A percentile compares a stretch with the other conserved stretches of the same genome.
Conservation (phyloP, 345 rosid genomes). For the Psidium friedrichsthalianum region DNA sequence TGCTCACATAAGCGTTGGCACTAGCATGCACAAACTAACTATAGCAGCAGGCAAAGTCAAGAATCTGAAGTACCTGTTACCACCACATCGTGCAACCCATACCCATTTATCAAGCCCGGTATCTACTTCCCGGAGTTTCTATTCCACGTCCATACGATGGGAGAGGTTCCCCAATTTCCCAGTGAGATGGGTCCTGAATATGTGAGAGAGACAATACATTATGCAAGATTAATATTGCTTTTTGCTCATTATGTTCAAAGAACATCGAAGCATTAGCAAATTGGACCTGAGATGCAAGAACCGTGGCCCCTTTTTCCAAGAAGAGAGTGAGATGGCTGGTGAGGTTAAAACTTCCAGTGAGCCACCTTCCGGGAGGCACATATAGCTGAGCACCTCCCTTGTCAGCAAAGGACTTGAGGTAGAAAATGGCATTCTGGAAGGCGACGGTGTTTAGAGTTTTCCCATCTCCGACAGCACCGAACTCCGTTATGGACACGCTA, state of each 20-base stretch:
- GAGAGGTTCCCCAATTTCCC: slow-evolving; percentile 71
- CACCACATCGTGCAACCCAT: slow-evolving; percentile 60
- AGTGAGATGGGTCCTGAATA: slow-evolving; percentile 63
- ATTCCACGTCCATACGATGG: slow-evolving; percentile 90
- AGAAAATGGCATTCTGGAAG: slow-evolving; percentile 89
- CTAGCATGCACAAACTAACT: background rate
- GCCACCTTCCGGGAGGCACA: slow-evolving; percentile 84
- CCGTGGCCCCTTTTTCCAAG: slow-evolving; percentile 75
- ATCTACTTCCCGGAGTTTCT: slow-evolving; percentile 67
- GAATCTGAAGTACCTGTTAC: slow-evolving; percentile 47
- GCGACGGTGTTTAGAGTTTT: slow-evolving; percentile 73
- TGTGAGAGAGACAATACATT: background rate
- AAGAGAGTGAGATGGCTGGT: slow-evolving; percentile 96
- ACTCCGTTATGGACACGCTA: slow-evolving; percentile 81
- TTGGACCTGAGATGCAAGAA: slow-evolving; percentile 83
- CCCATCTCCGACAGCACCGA: slow-evolving; percentile 92
- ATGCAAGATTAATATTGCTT: background rate
- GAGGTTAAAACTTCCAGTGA: slow-evolving; percentile 86
- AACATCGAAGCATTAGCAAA: background rate
- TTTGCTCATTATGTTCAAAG: background rate
- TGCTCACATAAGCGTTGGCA: background rate
- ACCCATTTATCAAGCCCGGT: slow-evolving; percentile 80
- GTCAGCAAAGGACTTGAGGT: slow-evolving; percentile 87
- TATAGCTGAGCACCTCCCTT: slow-evolving; percentile 99
- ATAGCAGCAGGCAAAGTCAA: background rate